Evolutionary conservation across 164 flowering plant genomes (phyloP), one percentile per base, ranked within the genome.

Genomic region (Kalanchoe fedtschenkoi): DNA sequence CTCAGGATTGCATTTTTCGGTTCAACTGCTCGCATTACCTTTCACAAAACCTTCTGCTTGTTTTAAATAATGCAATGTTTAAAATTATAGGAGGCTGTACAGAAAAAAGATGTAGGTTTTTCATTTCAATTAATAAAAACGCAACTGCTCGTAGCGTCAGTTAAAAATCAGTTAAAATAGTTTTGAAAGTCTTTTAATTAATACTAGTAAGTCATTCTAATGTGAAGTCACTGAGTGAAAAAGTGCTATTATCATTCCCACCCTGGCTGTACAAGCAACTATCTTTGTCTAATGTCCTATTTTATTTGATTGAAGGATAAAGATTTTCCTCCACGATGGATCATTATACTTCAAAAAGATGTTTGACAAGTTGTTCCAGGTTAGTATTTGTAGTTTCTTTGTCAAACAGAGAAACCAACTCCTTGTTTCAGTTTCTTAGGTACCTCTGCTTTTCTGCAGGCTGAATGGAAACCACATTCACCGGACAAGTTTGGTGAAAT

Each of bases 291-390:
- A 10, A 47, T 33, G 38, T 42, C 2, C 34, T 41, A 8, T 22
- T 34, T 22, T 15, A 63, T 60, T 8, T 58, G 35, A 19, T 72
- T 76, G 72, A 68, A 95, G 99, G 86, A 82, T 95, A 58, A 95
- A 87, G 72, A 82, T 95, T 60, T 95, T 95, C 73, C 82, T 77
- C 76, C 75, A 77, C 77, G 77, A 91, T 68, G 99, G 99, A 51
- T 73, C 91, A 6, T 62, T 86, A 61, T 86, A 67, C 75, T 95
- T 73, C 76, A 91, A 84, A 75, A 83, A 72, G 75, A 91, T 84
- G 96, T 91, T 80, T 77, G 89, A 80, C 79, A 91, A 83, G 77
- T 77, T 95, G 65, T 95, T 79, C 76, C 97, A 95, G 99, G 97
- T 91, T 35, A 68, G 78, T 70, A 5, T 61, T 19, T 30, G 38